Evolutionary conservation across 768 basidiomycete genomes (phyloP), one percentile per base, ranked within the genome.

Genomic region (Boletus rubropictus): DNA sequence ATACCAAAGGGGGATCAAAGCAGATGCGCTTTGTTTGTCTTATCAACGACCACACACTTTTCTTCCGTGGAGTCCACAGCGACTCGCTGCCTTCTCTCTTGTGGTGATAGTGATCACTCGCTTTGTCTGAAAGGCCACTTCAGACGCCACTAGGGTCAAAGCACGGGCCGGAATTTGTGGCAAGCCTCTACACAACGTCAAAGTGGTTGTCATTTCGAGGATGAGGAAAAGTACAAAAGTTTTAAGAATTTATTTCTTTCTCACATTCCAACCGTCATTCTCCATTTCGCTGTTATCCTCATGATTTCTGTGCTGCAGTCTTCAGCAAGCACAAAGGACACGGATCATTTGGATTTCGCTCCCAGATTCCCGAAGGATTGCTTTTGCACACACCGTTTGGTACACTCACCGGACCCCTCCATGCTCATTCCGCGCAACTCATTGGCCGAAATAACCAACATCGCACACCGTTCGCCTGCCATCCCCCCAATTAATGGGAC

Each of bases 1-100:
- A 32, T 36, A 24, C 29, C 10, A 11, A 38, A 24, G 21, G 33
- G n/a, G 35, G 42, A n/a, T 34, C 42, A 45, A 49, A 50, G 41
- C 40, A 39, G 42, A 34, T 20, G 15, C 36, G 18, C 53, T 65
- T 65, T 67, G 56, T 67, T 39, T 46, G 25, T 40, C 52, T 42
- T 50, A 34, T 54, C 40, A 29, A 42, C 42, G 46, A 18, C 50
- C 39, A 50, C 40, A n/a, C 24, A 27, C 34, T 25, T 31, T 42
- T 25, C 24, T 39, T 50, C 28, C 27, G 29, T 25, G 28, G 40
- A 31, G 44, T 43, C 46, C 48, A 50, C 48, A 46, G 34, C 42
- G 14, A 50, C 21, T 37, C 31, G 17, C 37, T 49, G n/a, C n/a
- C n/a, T n/a, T n/a, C 52, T 44, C 41, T 59, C 29, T 41, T 44